Base-by-base conservation (phyloP, 208 protist species). In the Trypanosoma rangeli region DNA sequence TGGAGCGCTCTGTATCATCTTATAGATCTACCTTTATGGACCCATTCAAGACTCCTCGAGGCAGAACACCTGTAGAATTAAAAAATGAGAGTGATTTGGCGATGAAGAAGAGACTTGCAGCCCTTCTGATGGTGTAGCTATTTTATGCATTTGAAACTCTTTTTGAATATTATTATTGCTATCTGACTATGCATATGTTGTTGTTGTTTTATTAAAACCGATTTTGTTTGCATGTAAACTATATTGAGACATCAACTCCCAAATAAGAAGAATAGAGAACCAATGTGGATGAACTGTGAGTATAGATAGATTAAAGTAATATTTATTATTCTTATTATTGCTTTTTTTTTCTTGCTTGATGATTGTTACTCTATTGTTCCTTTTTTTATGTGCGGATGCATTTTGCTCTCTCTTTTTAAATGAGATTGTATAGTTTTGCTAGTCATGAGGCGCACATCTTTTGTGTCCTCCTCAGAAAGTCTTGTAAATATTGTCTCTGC, bases 61-160 rank as follows among this genome's bases (percentile, higher is more conserved):
- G 58, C 64, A 56, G 58, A 39, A 50, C 49, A 12, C 55, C 46
- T 33, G 29, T 33, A 16, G 13, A 62, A 13, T 58, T 64, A 42
- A 64, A 64, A 55, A 48, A 48, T 20, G 68, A 62, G 15, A 73
- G 68, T 59, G 58, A 73, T 58, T 64, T 73, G 35, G 68, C 68
- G 31, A 65, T 73, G 59, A 64, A 33, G 39, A 73, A 22, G 37
- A 55, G 68, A 50, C 29, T 73, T 57, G 50, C 57, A 1, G 68
- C 68, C n/a, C 56, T 73, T 65, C 22, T 66, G 28, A 33, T 44
- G 22, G 49, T 35, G 22, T 71, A 71, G 56, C 53, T 70, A 28
- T 37, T 46, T 26, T 46, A 42, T 44, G 54, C 18, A 5, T 26
- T 50, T 44, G 44, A 0, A 67, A 75, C 15, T 64, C 76, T 22